Evolutionary conservation across 306 rosid species (phyloP).

Genomic region (Dalbergia cochinchinensis): DNA sequence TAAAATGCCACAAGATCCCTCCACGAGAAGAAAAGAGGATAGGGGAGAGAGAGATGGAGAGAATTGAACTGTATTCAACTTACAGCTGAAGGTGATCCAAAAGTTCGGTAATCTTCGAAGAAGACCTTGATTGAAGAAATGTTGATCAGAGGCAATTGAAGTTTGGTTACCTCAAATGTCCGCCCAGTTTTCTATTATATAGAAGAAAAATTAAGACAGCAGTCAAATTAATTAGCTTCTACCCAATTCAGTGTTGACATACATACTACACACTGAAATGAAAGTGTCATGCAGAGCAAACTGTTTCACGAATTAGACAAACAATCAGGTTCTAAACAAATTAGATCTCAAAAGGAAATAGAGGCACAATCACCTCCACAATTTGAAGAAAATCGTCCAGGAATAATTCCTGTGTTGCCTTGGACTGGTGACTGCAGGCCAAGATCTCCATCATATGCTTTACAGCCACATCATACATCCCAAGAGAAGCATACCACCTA

Average conservation of each 20-base stretch:
- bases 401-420: conserved; percentile 84
- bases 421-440: conserved; percentile 94
- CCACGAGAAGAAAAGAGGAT: background rate
- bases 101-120: conserved; percentile 93
- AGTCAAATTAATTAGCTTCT: conserved; percentile 38
- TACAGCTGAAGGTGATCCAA: conserved; percentile 88
- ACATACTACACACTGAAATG: conserved; percentile 32
- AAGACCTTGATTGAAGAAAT: conserved; percentile 80
- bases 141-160: conserved; percentile 86
- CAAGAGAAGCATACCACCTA: conserved; percentile 98
- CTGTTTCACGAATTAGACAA: conserved; percentile 25
- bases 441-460: conserved; percentile 85
- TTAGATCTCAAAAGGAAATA: conserved; percentile 39
- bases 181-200: conserved; percentile 79
- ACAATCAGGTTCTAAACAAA: conserved; percentile 38
- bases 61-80: conserved; percentile 54
- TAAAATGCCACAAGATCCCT: conserved; percentile 2
- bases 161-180: conserved; percentile 78
- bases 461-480: conserved; percentile 83
- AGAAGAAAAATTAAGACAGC: conserved; percentile 27
- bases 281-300: conserved; percentile 8
- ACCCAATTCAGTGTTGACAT: conserved; percentile 42
- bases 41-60: background rate
- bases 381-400: conserved; percentile 77
- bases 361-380: conserved; percentile 77